These are phyloP conservation scores for Solioccasus polychromus DNA, from an alignment of 768 basidiomycete species.

Conservation along the genomic window DNA sequence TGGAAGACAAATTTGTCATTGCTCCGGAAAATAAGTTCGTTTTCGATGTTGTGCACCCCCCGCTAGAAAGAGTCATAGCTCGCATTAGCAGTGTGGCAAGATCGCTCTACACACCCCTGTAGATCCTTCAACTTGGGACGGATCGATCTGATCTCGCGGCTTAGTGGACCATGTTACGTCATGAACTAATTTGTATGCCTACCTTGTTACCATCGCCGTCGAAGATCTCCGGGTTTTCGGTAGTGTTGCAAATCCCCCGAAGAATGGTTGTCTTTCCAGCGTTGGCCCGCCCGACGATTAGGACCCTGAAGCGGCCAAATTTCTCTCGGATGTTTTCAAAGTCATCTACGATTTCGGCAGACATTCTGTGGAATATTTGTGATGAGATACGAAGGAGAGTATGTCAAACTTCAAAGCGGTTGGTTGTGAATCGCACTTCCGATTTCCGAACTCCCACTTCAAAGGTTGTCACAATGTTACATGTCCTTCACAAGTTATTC, in stretches of 20 bases:
- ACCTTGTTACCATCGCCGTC: slow-evolving; percentile 2
- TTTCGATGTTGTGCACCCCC: not conserved
- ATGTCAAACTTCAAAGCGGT: no score
- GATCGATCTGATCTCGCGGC: not conserved
- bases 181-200: not conserved
- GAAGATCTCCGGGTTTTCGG: slow-evolving; percentile 5
- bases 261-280: slow-evolving; percentile 8
- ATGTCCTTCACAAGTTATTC: no score
- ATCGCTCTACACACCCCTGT: not conserved
- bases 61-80: not conserved
- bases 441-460: no score
- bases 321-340: no score
- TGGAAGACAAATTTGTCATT: slow-evolving; percentile 4
- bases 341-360: no score
- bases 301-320: no score
- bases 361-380: no score
- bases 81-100: no score
- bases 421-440: no score
- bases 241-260: not conserved
- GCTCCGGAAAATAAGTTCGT: slow-evolving; percentile 1
- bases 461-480: no score
- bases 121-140: not conserved
- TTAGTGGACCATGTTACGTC: not conserved
- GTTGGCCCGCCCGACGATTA: slow-evolving; percentile 8
- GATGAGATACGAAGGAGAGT: no score